Evolutionary conservation across 2,329 filamentous ascomycete genomes (phyloP).

Genomic region (Parasarocladium wereldwijsianum): DNA sequence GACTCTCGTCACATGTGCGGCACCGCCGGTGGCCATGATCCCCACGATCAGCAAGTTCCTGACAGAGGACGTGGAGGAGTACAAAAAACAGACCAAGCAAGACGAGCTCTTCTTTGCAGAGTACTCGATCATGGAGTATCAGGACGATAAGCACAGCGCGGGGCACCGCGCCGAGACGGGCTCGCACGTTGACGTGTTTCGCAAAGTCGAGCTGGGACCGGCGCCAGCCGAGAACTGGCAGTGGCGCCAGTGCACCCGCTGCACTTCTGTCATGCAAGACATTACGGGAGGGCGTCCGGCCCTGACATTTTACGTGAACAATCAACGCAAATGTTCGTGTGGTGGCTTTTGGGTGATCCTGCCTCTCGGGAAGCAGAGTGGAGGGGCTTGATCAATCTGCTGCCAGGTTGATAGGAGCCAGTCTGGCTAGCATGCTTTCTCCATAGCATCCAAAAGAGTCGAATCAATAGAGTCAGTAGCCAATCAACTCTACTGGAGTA

Average conservation of each 20-base stretch:
- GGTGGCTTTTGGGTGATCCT: conserved; percentile 37
- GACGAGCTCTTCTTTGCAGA: conserved; percentile 60
- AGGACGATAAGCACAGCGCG: conserved; percentile 37
- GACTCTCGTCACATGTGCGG: conserved; percentile 32
- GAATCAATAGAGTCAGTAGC: too few species aligned
- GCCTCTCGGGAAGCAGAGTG: conserved; percentile 16
- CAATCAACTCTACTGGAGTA: too few species aligned
- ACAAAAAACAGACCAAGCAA: conserved; percentile 47
- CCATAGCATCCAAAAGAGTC: too few species aligned
- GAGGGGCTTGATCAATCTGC: too few species aligned
- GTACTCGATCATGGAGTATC: conserved; percentile 52
- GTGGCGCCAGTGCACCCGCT: conserved; percentile 35
- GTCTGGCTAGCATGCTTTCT: too few species aligned
- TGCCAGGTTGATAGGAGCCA: too few species aligned
- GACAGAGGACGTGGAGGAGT: conserved; percentile 37
- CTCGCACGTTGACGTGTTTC: conserved; percentile 40
- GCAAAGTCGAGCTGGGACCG: conserved; percentile 34
- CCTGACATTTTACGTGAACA: conserved; percentile 35
- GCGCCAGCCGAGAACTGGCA: conserved; percentile 9
- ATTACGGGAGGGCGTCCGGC: conserved; percentile 30
- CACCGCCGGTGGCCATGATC: conserved; percentile 31
- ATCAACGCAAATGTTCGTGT: conserved; percentile 41
- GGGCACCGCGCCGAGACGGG: conserved; percentile 20
- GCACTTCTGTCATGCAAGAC: conserved; percentile 52
- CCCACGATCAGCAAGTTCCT: conserved; percentile 53